phyloP scores from a whole-genome alignment of 148 eudicot genomes.

The Rhododendron griersonianum region DNA sequence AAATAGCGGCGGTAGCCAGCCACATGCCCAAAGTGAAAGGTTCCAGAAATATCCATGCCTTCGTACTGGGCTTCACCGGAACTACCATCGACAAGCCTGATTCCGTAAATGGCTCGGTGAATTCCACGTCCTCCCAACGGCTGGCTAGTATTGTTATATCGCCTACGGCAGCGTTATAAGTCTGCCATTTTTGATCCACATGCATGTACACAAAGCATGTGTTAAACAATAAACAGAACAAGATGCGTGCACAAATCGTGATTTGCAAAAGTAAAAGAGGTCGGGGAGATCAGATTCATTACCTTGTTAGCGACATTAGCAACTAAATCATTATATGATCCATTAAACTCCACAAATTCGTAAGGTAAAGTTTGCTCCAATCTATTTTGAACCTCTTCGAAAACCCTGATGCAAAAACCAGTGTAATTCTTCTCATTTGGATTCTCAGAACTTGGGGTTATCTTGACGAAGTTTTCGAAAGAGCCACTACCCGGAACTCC shows the following conservation, averaged over 20 bases:
- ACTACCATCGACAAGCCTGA: slow-evolving; percentile 28
- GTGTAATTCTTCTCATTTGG: neutral
- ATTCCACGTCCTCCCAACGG: slow-evolving; percentile 24
- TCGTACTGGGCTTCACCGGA: slow-evolving; percentile 5
- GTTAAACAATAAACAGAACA: too few relatives aligned
- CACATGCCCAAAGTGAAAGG: slow-evolving; percentile 34
- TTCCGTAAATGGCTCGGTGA: slow-evolving; percentile 25
- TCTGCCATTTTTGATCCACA: neutral
- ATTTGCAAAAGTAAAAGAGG: too few relatives aligned
- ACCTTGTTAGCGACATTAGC: slow-evolving; percentile 13
- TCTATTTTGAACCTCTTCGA: neutral
- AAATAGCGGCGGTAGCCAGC: slow-evolving; percentile 15
- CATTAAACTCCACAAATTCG: neutral
- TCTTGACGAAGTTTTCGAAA: neutral
- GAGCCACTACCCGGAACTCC: neutral
- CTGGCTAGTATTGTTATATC: slow-evolving; percentile 31
- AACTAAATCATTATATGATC: slow-evolving; percentile 8
- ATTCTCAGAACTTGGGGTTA: too few relatives aligned
- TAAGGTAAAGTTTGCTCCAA: neutral
- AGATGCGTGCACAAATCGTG: too few relatives aligned
- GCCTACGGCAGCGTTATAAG: slow-evolving; percentile 30
- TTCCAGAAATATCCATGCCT: slow-evolving; percentile 29
- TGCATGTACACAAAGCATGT: too few relatives aligned
- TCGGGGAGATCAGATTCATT: neutral
- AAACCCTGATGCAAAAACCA: slow-evolving; percentile 16